phyloP scores from a whole-genome alignment of 805 yeast species.

The Teunomyces pallodes region DNA sequence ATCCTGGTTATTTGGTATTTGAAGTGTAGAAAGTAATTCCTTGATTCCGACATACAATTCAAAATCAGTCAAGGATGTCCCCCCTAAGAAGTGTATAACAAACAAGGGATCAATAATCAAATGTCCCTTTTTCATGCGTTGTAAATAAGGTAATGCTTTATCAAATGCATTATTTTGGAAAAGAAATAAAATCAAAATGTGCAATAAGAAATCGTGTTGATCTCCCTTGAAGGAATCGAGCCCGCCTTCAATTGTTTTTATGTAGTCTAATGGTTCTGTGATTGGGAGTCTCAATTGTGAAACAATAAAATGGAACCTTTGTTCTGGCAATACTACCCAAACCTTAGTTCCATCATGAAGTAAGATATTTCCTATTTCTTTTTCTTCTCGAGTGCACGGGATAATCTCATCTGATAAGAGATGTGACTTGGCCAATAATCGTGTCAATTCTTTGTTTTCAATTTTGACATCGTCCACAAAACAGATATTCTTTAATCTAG shows the following conservation, averaged over 20 bases:
- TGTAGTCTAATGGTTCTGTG: neutral
- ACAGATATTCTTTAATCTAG: neutral
- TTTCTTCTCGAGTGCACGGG: neutral
- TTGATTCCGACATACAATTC: constrained; percentile 8
- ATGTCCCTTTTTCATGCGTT: constrained; percentile 10
- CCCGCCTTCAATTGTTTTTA: neutral
- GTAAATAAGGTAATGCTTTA: constrained; percentile 5
- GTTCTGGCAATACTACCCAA: constrained; percentile 7
- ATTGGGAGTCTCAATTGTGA: neutral
- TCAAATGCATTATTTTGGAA: constrained; percentile 3
- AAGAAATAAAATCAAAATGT: constrained; percentile 4
- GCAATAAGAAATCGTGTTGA: constrained; percentile 8
- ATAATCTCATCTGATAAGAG: neutral
- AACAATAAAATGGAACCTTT: neutral
- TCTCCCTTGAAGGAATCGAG: constrained; percentile 2
- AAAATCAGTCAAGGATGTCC: neutral
- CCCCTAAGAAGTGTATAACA: constrained; percentile 8
- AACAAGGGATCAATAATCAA: constrained; percentile 14
- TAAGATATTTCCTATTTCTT: constrained; percentile 5
- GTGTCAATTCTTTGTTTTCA: neutral
- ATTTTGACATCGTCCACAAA: constrained; percentile 3
- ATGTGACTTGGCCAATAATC: neutral
- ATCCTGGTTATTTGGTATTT: neutral
- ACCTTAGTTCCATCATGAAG: constrained; percentile 6
- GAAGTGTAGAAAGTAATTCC: neutral